Evolutionary conservation across 176 grass and related monocot species (phyloP).

Genomic region (Rhipidocladum racemiflorum): DNA sequence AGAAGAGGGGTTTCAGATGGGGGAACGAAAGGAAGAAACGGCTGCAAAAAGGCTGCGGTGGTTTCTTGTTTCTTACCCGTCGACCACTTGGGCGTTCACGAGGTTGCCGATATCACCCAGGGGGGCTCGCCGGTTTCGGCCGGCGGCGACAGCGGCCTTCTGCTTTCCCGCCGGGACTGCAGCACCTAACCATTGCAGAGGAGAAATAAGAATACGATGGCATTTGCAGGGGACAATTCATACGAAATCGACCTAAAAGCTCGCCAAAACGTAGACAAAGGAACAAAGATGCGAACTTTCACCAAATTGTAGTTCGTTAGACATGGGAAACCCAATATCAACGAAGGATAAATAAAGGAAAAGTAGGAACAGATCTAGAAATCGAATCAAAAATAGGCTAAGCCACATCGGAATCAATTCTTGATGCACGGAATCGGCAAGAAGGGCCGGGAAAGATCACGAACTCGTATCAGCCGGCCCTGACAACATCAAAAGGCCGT

Average conservation of each 20-base stretch:
- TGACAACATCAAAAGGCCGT: neutral
- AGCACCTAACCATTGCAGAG: constrained; percentile 33
- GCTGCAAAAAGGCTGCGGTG: neutral
- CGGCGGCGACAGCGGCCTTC: constrained; percentile 34
- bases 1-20: neutral
- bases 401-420: neutral
- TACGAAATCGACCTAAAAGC: neutral
- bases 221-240: neutral
- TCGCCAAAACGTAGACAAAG: neutral
- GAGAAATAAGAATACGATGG: neutral
- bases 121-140: constrained; percentile 39
- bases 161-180: constrained; percentile 36
- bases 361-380: neutral
- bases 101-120: constrained; percentile 72
- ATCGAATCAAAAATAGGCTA: neutral
- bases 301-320: neutral
- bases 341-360: neutral
- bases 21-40: neutral
- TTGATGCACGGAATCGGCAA: neutral
- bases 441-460: neutral
- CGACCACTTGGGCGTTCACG: constrained; percentile 2
- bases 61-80: constrained; percentile 25
- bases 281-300: neutral
- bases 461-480: neutral
- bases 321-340: neutral